Conservation (phyloP, 78 protist genomes). For the Dictyostelium purpureum region DNA sequence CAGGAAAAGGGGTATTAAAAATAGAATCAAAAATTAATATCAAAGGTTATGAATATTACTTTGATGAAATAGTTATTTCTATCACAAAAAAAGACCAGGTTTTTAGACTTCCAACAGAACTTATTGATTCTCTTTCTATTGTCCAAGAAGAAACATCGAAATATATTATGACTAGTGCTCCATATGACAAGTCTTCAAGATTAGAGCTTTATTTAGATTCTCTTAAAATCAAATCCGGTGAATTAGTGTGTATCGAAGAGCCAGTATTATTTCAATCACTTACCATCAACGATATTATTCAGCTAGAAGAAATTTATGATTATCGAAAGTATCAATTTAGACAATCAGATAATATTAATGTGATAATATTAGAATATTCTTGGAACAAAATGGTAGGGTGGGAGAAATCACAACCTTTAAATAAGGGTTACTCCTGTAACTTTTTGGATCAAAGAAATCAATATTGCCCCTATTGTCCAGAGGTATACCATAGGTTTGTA, state of each 20-base stretch:
- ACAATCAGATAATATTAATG: not conserved
- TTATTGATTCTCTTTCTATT: not conserved
- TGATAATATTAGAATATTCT: not conserved
- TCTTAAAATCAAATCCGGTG: not conserved
- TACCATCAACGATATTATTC: not conserved
- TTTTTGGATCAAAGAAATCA: not conserved
- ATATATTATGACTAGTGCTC: not conserved
- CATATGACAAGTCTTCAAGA: not conserved
- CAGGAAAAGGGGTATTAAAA: not conserved
- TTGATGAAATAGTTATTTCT: not conserved
- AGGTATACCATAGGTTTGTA: not conserved
- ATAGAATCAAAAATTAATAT: not conserved
- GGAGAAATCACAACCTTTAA: not conserved
- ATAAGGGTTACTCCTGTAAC: not conserved
- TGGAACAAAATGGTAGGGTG: not conserved
- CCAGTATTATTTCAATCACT: not conserved
- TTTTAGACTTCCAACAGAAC: not conserved
- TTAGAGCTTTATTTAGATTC: not conserved
- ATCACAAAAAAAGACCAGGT: not conserved
- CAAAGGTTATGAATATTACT: not conserved
- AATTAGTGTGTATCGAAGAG: not conserved
- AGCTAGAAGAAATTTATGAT: not conserved
- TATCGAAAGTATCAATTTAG: not conserved
- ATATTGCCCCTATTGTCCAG: not conserved
- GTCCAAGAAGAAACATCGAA: not conserved